phyloP scores from a whole-genome alignment of 2,329 filamentous ascomycete genomes.

The Fusarium miscanthi region DNA sequence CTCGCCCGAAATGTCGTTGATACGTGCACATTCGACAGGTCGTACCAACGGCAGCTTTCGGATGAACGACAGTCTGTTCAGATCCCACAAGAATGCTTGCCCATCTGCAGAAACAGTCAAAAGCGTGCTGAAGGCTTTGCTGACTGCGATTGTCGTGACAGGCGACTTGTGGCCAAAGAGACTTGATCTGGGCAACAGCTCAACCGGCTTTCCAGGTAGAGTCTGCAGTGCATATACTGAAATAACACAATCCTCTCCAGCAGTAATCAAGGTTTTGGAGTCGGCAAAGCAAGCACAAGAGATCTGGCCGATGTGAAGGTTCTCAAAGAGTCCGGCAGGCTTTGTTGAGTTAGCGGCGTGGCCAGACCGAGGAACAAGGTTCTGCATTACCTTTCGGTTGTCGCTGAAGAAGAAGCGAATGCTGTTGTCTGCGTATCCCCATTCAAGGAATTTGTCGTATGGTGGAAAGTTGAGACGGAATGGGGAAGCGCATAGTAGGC shows the following conservation, averaged over 20 bases:
- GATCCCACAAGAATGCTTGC: constrained; percentile 89
- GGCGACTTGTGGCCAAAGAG: constrained; percentile 91
- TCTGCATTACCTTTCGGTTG: constrained; percentile 71
- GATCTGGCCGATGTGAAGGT: constrained; percentile 90
- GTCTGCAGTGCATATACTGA: constrained; percentile 82
- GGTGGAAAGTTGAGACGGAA: constrained; percentile 90
- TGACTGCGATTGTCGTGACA: constrained; percentile 84
- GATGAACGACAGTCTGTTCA: constrained; percentile 90
- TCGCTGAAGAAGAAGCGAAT: constrained; percentile 91
- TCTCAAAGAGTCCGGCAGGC: constrained; percentile 89
- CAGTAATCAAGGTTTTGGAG: constrained; percentile 89
- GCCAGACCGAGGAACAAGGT: not conserved
- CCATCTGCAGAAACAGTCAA: constrained; percentile 86
- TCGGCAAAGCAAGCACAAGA: constrained; percentile 87
- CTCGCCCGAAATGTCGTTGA: constrained; percentile 92
- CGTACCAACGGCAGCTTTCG: constrained; percentile 73
- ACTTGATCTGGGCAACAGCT: constrained; percentile 80
- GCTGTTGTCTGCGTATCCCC: constrained; percentile 94
- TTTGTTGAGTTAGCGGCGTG: constrained; percentile 47
- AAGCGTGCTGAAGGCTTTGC: constrained; percentile 87
- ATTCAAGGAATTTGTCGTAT: constrained; percentile 93
- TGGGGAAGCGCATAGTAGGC: constrained; percentile 83
- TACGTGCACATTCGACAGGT: constrained; percentile 77
- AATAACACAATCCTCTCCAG: constrained; percentile 91
- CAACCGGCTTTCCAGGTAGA: constrained; percentile 74